A percentile compares a stretch with the other conserved stretches of the same genome.
Conservation (phyloP, 805 yeast species). For the Danielia reshetovae region DNA sequence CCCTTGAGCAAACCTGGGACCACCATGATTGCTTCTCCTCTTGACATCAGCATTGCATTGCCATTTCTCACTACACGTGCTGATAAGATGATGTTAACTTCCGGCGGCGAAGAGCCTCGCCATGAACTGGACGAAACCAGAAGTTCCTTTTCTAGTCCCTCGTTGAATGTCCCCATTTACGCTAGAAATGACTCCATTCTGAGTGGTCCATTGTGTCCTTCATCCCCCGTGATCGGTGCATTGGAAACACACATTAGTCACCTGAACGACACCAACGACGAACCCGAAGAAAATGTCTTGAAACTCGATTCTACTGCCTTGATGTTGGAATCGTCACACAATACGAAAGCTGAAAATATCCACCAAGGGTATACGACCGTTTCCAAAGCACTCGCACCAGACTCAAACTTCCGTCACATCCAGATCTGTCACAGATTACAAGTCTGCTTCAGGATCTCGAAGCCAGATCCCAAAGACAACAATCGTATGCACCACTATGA, state of each 20-base stretch:
- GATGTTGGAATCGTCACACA: constrained; percentile 23
- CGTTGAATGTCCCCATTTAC: background rate
- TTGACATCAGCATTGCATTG: constrained; percentile 40
- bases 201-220: constrained; percentile 6
- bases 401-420: constrained; percentile 58
- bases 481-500: constrained; percentile 67
- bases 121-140: constrained; percentile 7
- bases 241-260: constrained; percentile 38
- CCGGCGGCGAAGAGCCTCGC: constrained; percentile 11
- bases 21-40: constrained; percentile 38
- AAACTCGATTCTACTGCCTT: constrained; percentile 30
- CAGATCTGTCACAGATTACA: constrained; percentile 66
- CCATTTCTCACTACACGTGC: constrained; percentile 38
- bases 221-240: constrained; percentile 36
- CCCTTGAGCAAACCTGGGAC: constrained; percentile 3
- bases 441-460: constrained; percentile 64
- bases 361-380: constrained; percentile 34
- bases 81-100: constrained; percentile 28
- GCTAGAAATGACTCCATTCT: background rate
- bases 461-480: constrained; percentile 47
- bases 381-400: constrained; percentile 52
- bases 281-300: constrained; percentile 17
- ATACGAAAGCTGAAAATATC: constrained; percentile 23
- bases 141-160: constrained; percentile 3
- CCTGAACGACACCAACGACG: constrained; percentile 4